These are phyloP conservation scores for Metschnikowia picachoensis DNA, from an alignment of 805 yeast genomes.

Conservation along the genomic window DNA sequence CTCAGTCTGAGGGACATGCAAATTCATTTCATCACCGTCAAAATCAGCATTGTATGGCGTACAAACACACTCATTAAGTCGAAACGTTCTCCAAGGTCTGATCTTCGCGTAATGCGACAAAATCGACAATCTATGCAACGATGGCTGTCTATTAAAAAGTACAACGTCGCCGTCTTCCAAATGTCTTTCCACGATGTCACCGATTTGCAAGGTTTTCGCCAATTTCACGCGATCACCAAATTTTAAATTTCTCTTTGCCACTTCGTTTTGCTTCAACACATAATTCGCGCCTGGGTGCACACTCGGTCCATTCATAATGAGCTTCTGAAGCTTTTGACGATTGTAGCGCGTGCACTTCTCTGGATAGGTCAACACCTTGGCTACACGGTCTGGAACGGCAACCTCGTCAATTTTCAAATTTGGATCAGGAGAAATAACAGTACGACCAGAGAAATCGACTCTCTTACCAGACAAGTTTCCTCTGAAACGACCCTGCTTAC, in stretches of 20 bases:
- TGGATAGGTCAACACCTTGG: constrained; percentile 92
- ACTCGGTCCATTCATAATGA: constrained; percentile 81
- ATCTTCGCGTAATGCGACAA: constrained; percentile 93
- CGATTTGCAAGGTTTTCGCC: constrained; percentile 73
- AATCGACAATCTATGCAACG: constrained; percentile 90
- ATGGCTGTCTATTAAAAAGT: constrained; percentile 95
- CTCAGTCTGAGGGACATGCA: constrained; percentile 98
- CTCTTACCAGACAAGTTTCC: constrained; percentile 98
- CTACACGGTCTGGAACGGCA: constrained; percentile 96
- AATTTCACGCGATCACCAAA: constrained; percentile 80
- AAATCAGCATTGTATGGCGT: constrained; percentile 99
- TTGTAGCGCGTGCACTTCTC: constrained; percentile 91
- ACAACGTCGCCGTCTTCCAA: constrained; percentile 96
- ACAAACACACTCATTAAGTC: constrained; percentile 97
- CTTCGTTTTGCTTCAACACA: constrained; percentile 75
- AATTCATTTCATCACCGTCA: constrained; percentile 99
- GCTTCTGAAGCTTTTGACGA: constrained; percentile 64
- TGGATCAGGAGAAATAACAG: constrained; percentile 98
- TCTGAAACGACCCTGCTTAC: constrained; percentile 98
- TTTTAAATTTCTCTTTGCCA: constrained; percentile 79
- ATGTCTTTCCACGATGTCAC: constrained; percentile 95
- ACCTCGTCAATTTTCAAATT: constrained; percentile 93
- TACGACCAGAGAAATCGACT: constrained; percentile 97
- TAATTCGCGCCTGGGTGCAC: constrained; percentile 97
- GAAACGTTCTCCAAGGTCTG: constrained; percentile 96